A percentile compares a stretch with the other conserved stretches of the same genome.
These are phyloP conservation scores for Corchorus capsularis DNA, from an alignment of 345 rosid genomes.

Conservation along the genomic window DNA sequence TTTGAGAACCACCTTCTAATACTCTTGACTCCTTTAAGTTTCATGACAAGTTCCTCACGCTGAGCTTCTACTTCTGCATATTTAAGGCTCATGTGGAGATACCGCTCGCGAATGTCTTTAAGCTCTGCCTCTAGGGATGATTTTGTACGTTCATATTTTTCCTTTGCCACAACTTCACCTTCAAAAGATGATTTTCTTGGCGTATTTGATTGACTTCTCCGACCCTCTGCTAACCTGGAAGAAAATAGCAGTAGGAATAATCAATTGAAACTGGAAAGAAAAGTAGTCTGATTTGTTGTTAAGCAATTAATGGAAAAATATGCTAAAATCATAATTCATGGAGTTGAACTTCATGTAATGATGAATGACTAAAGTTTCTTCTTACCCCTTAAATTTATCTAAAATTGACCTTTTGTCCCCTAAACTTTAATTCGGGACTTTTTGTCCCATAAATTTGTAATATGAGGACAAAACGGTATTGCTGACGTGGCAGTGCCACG, in stretches of 20 bases:
- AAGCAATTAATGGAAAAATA: background rate
- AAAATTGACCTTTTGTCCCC: too few relatives aligned
- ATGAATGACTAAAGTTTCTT: too few relatives aligned
- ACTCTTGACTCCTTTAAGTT: slow-evolving; percentile 45
- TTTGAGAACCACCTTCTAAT: slow-evolving; percentile 43
- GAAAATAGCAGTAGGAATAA: background rate
- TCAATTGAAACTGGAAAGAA: background rate
- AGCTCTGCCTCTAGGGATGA: slow-evolving; percentile 56
- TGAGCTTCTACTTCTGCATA: slow-evolving; percentile 62
- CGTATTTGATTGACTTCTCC: slow-evolving; percentile 23
- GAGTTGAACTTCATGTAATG: background rate
- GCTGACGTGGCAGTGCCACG: too few relatives aligned
- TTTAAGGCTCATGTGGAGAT: slow-evolving; percentile 61
- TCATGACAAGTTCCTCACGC: slow-evolving; percentile 65
- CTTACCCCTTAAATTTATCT: too few relatives aligned
- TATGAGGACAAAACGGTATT: too few relatives aligned
- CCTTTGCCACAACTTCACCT: slow-evolving; percentile 45
- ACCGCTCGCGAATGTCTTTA: slow-evolving; percentile 52
- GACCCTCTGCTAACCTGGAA: slow-evolving; percentile 35
- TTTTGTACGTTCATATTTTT: slow-evolving; percentile 47
- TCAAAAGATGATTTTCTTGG: slow-evolving; percentile 38
- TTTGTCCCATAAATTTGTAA: too few relatives aligned
- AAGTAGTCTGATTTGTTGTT: background rate
- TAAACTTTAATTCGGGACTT: too few relatives aligned
- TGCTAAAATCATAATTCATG: background rate